Evolutionary conservation across 139 green algal species (phyloP).

Genomic region (Haematococcus sp.): DNA sequence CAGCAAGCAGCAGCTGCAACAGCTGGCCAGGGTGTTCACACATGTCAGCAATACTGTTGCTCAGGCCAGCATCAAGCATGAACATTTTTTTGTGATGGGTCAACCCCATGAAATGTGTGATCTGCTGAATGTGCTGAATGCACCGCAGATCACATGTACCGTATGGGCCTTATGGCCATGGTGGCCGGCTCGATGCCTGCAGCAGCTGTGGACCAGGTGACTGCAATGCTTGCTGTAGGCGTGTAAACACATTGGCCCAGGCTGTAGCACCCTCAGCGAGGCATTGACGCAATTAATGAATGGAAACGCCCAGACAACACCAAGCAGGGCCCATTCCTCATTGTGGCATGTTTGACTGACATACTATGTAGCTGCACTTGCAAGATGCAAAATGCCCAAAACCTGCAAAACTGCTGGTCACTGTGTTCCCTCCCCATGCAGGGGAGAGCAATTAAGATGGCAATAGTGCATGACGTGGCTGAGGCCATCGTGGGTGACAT

Average conservation of each 20-base stretch:
- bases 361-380: background rate
- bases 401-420: background rate
- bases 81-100: background rate
- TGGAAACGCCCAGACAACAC: no score
- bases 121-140: background rate
- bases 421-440: slow-evolving; percentile 45
- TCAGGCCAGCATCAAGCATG: no score
- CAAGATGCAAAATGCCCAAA: background rate
- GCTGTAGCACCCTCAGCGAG: no score
- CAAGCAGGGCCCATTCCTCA: no score
- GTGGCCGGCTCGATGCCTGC: slow-evolving; percentile 32
- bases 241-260: no score
- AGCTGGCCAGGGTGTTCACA: no score
- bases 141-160: slow-evolving; percentile 57
- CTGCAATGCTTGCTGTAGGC: no score
- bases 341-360: no score
- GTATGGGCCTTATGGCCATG: slow-evolving; percentile 90
- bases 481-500: slow-evolving; percentile 95
- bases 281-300: no score
- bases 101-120: background rate
- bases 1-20: no score
- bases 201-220: no score
- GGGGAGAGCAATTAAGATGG: slow-evolving; percentile 65
- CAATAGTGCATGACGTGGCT: slow-evolving; percentile 91
- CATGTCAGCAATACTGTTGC: no score